A percentile compares a stretch with the other conserved stretches of the same genome.
phyloP scores from a whole-genome alignment of 2,329 filamentous ascomycete genomes.

The Colletotrichum sp. region DNA sequence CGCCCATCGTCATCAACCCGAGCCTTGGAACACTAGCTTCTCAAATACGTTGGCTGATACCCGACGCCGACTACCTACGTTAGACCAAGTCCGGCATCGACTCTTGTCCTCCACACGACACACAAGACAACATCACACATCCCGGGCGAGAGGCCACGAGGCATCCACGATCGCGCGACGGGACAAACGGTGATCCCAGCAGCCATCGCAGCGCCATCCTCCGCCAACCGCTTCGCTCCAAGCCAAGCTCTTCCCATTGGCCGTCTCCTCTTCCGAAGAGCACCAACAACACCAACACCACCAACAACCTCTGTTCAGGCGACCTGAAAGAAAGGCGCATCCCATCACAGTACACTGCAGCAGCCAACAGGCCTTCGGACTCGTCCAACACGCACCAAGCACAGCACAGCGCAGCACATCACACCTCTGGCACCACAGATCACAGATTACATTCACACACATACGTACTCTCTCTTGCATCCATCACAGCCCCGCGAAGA shows the following conservation, averaged over 20 bases:
- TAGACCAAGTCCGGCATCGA: not conserved
- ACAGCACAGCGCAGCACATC: not conserved
- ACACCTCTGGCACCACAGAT: not conserved
- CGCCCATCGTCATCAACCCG: not conserved
- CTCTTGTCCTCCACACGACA: not conserved
- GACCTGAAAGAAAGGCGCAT: not conserved
- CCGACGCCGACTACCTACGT: not conserved
- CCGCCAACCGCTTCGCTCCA: constrained; percentile 1
- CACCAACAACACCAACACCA: not conserved
- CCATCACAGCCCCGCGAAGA: not conserved
- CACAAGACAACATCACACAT: not conserved
- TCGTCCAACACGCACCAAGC: not conserved
- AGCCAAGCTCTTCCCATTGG: not conserved
- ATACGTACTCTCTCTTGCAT: not conserved
- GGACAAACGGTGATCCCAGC: constrained; percentile 12
- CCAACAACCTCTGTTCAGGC: not conserved
- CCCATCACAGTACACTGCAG: constrained; percentile 1
- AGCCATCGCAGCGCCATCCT: not conserved
- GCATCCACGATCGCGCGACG: constrained; percentile 17
- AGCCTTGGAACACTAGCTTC: not conserved
- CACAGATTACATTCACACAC: not conserved
- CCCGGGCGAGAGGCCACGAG: constrained; percentile 20
- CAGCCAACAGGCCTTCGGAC: not conserved
- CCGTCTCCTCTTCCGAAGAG: not conserved
- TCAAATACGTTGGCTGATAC: not conserved